These are phyloP conservation scores for Fusarium siculi DNA, from an alignment of 2,329 filamentous ascomycete genomes.

Conservation along the genomic window DNA sequence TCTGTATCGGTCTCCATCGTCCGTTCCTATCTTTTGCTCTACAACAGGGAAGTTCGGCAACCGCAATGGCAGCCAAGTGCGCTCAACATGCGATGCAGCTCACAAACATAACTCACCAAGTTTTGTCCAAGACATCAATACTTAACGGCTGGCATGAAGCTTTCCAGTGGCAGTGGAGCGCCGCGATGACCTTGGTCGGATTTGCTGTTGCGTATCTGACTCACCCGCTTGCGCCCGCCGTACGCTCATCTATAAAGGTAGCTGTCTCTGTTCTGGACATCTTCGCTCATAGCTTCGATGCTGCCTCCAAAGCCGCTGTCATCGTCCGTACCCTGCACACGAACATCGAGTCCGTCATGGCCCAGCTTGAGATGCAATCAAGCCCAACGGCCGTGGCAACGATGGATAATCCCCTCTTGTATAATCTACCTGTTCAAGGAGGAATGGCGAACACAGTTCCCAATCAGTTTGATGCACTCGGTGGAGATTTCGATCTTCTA, in stretches of 20 bases:
- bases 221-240: background rate
- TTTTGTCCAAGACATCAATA: background rate
- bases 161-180: constrained; percentile 23
- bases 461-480: background rate
- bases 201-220: background rate
- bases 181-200: constrained; percentile 1
- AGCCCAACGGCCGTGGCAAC: accelerated
- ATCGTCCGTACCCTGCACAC: constrained; percentile 3
- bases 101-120: background rate
- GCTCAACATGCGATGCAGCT: constrained; percentile 1
- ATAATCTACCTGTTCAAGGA: accelerated
- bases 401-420: background rate
- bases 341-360: constrained; percentile 17
- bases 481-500: constrained; percentile 9
- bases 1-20: constrained; percentile 5
- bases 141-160: constrained; percentile 17
- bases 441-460: accelerated
- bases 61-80: constrained; percentile 4
- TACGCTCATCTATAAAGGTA: background rate
- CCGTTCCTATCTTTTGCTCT: constrained; percentile 8
- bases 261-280: constrained; percentile 5
- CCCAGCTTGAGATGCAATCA: background rate
- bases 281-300: constrained; percentile 7
- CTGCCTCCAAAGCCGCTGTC: background rate
- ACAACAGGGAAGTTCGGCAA: background rate